phyloP scores from a whole-genome alignment of 345 rosid species.

The Eucalyptus cloeziana region DNA sequence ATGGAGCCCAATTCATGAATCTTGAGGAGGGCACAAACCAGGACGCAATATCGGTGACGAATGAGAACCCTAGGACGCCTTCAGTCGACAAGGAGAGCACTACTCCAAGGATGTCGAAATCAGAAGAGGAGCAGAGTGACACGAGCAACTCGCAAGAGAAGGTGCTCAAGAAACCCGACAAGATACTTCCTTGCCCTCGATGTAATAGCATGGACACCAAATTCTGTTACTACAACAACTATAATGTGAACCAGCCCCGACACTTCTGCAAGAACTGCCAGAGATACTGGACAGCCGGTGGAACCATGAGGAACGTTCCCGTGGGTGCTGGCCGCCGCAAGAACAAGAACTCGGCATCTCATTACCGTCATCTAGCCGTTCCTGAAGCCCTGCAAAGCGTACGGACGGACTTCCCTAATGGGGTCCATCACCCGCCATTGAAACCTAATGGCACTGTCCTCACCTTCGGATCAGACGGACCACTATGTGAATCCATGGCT shows the following conservation, averaged over 20 bases:
- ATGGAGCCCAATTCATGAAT: neutral
- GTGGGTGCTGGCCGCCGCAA: conserved; percentile 95
- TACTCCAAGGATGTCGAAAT: conserved; percentile 11
- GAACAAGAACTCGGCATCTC: conserved; percentile 72
- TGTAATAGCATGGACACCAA: conserved; percentile 94
- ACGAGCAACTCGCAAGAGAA: conserved; percentile 37
- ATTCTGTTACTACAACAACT: conserved; percentile 93
- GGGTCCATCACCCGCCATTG: conserved; percentile 37
- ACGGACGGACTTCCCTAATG: conserved; percentile 35
- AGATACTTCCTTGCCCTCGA: conserved; percentile 83
- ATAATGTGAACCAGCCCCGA: conserved; percentile 88
- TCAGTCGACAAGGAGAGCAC: conserved; percentile 17
- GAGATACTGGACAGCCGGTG: conserved; percentile 98
- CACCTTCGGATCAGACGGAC: conserved; percentile 64
- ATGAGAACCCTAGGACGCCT: conserved; percentile 11
- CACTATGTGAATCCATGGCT: conserved; percentile 78
- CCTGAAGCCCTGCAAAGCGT: conserved; percentile 50
- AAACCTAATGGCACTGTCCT: conserved; percentile 55
- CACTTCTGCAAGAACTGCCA: conserved; percentile 94
- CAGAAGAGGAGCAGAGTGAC: conserved; percentile 39
- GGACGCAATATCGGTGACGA: conserved; percentile 18
- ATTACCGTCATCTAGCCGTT: conserved; percentile 52
- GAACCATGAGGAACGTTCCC: conserved; percentile 92
- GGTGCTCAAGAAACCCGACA: conserved; percentile 70
- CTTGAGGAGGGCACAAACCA: conserved; percentile 21